phyloP scores from a whole-genome alignment of 768 basidiomycete genomes.

The Melanogaster broomeanus region DNA sequence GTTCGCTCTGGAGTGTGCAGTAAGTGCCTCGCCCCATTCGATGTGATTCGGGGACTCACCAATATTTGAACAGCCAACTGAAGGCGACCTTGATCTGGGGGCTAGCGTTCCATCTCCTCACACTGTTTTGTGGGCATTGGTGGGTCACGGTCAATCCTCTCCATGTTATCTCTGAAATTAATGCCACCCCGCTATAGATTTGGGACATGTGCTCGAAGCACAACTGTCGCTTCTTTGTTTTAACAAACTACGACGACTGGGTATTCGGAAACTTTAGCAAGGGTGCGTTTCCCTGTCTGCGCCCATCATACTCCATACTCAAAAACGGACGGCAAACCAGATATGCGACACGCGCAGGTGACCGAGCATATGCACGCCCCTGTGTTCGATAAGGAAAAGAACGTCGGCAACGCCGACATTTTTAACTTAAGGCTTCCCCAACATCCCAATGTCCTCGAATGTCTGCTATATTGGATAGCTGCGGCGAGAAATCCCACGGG shows the following conservation, averaged over 20 bases:
- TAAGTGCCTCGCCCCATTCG: neutral
- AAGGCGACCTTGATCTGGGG: slow-evolving; percentile 2
- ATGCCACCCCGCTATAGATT: slow-evolving; percentile 3
- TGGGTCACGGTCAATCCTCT: neutral
- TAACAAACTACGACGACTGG: slow-evolving; percentile 19
- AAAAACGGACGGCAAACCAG: neutral
- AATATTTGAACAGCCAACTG: neutral
- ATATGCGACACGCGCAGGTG: slow-evolving; percentile 6
- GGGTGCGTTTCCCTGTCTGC: neutral
- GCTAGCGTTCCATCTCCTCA: neutral
- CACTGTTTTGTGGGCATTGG: slow-evolving; percentile 14
- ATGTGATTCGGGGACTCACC: neutral
- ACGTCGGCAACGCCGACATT: neutral
- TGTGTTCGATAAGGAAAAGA: slow-evolving; percentile 5
- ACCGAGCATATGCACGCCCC: slow-evolving; percentile 10
- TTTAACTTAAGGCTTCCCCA: neutral
- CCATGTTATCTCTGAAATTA: neutral
- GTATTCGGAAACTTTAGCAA: slow-evolving; percentile 13
- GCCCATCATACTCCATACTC: neutral
- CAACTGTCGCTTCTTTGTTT: slow-evolving; percentile 12
- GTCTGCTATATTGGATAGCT: slow-evolving; percentile 11
- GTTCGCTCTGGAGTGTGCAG: slow-evolving; percentile 4
- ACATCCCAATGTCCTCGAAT: slow-evolving; percentile 13
- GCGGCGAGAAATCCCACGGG: neutral
- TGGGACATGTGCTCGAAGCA: slow-evolving; percentile 14